Evolutionary conservation across 768 basidiomycete genomes (phyloP), one percentile per base, ranked within the genome.

Genomic region (Rhodotorula diobovata): DNA sequence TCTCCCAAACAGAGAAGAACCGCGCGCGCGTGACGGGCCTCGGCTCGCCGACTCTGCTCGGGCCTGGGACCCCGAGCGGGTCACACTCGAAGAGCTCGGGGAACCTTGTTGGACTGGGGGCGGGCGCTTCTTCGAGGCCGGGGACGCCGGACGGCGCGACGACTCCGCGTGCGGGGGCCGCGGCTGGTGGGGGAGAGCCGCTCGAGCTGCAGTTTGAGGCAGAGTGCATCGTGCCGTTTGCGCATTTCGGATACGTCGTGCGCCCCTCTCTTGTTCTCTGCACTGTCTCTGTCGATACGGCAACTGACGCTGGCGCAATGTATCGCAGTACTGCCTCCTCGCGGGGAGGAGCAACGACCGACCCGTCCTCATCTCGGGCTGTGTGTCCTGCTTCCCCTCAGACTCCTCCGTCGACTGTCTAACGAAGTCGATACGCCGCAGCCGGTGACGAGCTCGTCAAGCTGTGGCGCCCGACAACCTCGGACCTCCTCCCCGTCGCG

Each of bases 361-460:
- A 4, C 77, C 81, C 57, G 80, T 82, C 35, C 69, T 72, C 37
- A 39, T 76, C 37, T 70, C 73, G 1, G 77, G 75, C n/a, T 76
- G 75, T 76, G 15, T 43, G 67, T 48, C 28, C 10, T 51, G 6
- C 28, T 28, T 7, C 12, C 39, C n/a, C 2, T 6, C 11, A 1
- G 4, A 3, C 12, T 39, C 9, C n/a, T 23, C 16, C 0, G 28
- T 1, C 15, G 12, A 20, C 11, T 8, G 3, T 15, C 37, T 54
- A 23, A 34, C 48, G 37, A 14, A 12, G 10, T 9, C 51, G 28
- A 3, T 51, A 46, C 14, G 25, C 8, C 56, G 9, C 56, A 74
- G 65, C 91, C 70, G 95, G 95, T 0, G 95, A 98, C 73, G 91
- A 93, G 77, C 86, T 86, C 11, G 87, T 97, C 77, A 96, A 95